Evolutionary conservation across 2,329 filamentous ascomycete species (phyloP), one percentile per base, ranked within the genome.

Genomic region (Colletotrichum gigasporum): DNA sequence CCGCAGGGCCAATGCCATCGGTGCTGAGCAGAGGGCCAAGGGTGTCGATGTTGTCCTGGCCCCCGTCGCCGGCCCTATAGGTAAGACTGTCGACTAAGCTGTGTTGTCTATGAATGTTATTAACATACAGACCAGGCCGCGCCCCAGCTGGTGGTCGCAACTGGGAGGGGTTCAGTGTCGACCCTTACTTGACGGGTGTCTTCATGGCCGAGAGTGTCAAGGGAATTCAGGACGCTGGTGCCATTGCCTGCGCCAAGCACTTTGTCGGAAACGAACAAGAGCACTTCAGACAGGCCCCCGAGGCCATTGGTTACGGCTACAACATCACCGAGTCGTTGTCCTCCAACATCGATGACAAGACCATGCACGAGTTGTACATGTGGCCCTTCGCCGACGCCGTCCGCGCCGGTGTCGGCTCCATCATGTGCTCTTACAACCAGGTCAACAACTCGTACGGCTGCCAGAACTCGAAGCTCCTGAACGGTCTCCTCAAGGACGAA

Each of bases 191-290:
- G 54, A 89, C 92, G 54, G 94, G 91, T 54, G 81, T 90, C 67
- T 87, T 88, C 56, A 90, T 94, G 69, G 87, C 87, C 35, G 84
- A 91, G 73, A 92, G 90, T 1, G 85, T 96, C 65, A 85, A 87
- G 73, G 94, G 94, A 65, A 94, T 96, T 44, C 94, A 94, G 75
- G 87, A 90, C 71, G 88, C 90, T 12, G 93, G 93, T 74, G 87
- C 95, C 55, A 91, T 97, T 78, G 93, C 94, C 65, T 94, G 91
- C 71, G 90, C 91, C 47, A 95, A 94, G 82, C 91, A 94, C 73
- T 91, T 82, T 73, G 86, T 93, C 63, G 85, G 80, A 50, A 92
- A 94, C 70, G 91, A 93, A 77, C 92, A 94, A 79, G 91, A 94
- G 75, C 90, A 91, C 71, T 93, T 92, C 83, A 87, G 91, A 64